A percentile compares a stretch with the other conserved stretches of the same genome.
phyloP scores from a whole-genome alignment of 2,329 filamentous ascomycete species.

The Ophioceras dolichostomum region DNA sequence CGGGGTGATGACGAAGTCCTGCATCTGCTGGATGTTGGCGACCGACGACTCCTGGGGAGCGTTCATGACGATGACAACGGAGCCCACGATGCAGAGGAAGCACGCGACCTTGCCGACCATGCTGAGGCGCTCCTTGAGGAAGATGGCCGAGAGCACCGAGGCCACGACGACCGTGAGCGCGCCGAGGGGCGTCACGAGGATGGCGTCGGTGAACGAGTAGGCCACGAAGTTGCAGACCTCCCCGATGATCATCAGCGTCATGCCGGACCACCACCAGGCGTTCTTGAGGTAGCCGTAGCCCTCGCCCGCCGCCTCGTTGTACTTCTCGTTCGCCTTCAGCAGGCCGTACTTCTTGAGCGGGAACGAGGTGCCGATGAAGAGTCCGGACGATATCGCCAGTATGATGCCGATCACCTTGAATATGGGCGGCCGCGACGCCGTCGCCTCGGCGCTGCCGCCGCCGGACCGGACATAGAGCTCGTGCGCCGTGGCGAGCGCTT shows the following conservation, averaged over 20 bases:
- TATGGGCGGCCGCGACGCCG: conserved; percentile 27
- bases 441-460: conserved; percentile 13
- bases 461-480: conserved; percentile 30
- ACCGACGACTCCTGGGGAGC: conserved; percentile 80
- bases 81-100: conserved; percentile 88
- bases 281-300: conserved; percentile 98
- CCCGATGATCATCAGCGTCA: conserved; percentile 93
- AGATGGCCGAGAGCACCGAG: conserved; percentile 83
- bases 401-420: conserved; percentile 84
- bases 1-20: conserved; percentile 71
- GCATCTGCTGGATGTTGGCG: conserved; percentile 82
- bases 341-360: conserved; percentile 91
- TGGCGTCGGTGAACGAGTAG: conserved; percentile 93
- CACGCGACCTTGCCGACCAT: conserved; percentile 94
- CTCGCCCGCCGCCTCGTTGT: conserved; percentile 89
- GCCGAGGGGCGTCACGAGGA: conserved; percentile 84
- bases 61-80: conserved; percentile 88
- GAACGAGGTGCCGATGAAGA: conserved; percentile 92
- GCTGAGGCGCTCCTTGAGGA: conserved; percentile 88
- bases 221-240: conserved; percentile 97
- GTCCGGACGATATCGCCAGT: conserved; percentile 73
- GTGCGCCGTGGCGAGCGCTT: conserved; percentile 19
- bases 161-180: conserved; percentile 88
- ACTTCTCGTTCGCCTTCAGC: conserved; percentile 87
- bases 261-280: conserved; percentile 85